A percentile compares a stretch with the other conserved stretches of the same genome.
Conservation (phyloP, 2,329 filamentous ascomycete genomes). For the Diaporthe ilicicola region DNA sequence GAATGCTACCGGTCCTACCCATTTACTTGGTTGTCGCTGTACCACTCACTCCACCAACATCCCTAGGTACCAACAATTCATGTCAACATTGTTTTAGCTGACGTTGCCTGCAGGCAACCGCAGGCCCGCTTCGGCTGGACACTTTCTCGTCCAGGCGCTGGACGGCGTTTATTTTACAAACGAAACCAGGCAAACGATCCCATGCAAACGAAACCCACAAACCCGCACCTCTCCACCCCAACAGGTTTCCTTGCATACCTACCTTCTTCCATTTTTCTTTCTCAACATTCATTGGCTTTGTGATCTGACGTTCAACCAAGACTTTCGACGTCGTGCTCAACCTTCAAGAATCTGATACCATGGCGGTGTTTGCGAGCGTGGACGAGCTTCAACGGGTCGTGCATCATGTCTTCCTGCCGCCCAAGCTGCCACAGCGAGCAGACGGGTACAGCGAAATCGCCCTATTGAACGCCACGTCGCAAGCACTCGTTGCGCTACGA, state of each 20-base stretch:
- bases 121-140: background rate
- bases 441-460: slow-evolving; percentile 37
- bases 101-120: no score
- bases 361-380: background rate
- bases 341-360: background rate
- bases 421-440: slow-evolving; percentile 52
- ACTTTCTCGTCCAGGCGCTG: background rate
- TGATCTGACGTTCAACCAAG: no score
- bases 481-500: background rate
- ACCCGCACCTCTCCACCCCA: background rate
- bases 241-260: background rate
- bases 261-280: background rate
- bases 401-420: slow-evolving; percentile 58
- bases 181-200: background rate
- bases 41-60: background rate
- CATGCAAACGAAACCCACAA: background rate
- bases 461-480: background rate
- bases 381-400: slow-evolving; percentile 36
- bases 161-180: background rate
- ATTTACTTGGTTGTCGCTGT: background rate
- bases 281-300: background rate
- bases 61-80: background rate
- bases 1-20: background rate
- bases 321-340: background rate
- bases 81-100: background rate